phyloP scores from a whole-genome alignment of 139 green algal species.

The Edaphochlamys debaryana region DNA sequence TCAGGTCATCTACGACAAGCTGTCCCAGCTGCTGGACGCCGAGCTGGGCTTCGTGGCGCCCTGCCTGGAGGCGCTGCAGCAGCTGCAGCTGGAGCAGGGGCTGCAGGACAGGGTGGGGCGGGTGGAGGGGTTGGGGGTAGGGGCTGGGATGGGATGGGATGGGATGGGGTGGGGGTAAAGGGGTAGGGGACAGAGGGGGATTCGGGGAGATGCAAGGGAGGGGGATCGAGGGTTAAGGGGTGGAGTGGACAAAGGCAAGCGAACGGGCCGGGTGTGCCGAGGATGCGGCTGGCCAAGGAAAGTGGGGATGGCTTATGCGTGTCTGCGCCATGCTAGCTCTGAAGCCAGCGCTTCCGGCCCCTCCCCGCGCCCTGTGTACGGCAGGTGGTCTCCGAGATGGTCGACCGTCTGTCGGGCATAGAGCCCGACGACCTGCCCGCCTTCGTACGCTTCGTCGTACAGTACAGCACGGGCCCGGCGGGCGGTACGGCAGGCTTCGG shows the following conservation, averaged over 20 bases:
- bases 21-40: conserved; percentile 43
- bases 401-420: conserved; percentile 37
- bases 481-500: not conserved
- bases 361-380: too few relatives aligned
- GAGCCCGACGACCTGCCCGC: conserved; percentile 53
- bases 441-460: conserved; percentile 37
- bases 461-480: not conserved
- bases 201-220: too few relatives aligned
- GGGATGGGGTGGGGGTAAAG: not conserved
- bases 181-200: too few relatives aligned
- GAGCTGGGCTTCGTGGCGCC: conserved; percentile 45
- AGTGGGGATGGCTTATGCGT: too few relatives aligned
- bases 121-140: too few relatives aligned
- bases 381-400: conserved; percentile 29
- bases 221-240: too few relatives aligned
- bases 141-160: too few relatives aligned
- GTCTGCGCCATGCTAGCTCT: too few relatives aligned
- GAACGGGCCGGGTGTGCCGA: too few relatives aligned
- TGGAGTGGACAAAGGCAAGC: too few relatives aligned
- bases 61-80: conserved; percentile 43
- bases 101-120: conserved; percentile 45
- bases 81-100: conserved; percentile 50
- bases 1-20: conserved; percentile 40
- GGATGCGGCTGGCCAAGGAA: too few relatives aligned
- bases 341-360: too few relatives aligned